Evolutionary conservation across 495 filamentous ascomycete species (phyloP).

Genomic region (Neurospora sp.): DNA sequence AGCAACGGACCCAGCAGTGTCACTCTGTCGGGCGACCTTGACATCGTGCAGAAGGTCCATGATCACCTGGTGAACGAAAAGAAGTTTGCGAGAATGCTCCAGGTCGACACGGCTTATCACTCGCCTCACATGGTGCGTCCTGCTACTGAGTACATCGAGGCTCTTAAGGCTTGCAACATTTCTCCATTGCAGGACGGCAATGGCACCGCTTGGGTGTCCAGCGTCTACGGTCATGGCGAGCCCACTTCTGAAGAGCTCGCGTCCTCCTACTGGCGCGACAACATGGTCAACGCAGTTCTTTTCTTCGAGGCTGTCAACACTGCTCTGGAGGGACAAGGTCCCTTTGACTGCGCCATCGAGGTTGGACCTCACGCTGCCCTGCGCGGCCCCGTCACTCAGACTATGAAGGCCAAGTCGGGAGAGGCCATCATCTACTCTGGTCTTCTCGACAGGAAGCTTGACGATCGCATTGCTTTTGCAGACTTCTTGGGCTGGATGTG

Average conservation of each 20-base stretch:
- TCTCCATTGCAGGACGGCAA: constrained; percentile 8
- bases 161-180: constrained; percentile 19
- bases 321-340: constrained; percentile 22
- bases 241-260: constrained; percentile 13
- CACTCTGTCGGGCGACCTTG: constrained; percentile 34
- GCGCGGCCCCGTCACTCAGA: constrained; percentile 36
- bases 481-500: constrained; percentile 41
- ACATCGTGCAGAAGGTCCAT: constrained; percentile 26
- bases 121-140: constrained; percentile 46
- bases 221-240: constrained; percentile 23
- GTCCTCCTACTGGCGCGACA: constrained; percentile 47
- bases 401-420: constrained; percentile 19
- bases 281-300: constrained; percentile 47
- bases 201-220: constrained; percentile 28
- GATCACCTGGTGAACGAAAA: constrained; percentile 18
- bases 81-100: constrained; percentile 33
- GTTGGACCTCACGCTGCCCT: constrained; percentile 49
- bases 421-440: constrained; percentile 29
- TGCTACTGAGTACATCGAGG: constrained; percentile 29
- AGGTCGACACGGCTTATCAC: constrained; percentile 51
- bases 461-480: constrained; percentile 32
- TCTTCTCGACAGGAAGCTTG: constrained; percentile 24
- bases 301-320: constrained; percentile 43
- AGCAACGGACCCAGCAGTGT: constrained; percentile 28
- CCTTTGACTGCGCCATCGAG: constrained; percentile 40